phyloP scores from a whole-genome alignment of 768 basidiomycete genomes.

The Dentipellis fragilis region DNA sequence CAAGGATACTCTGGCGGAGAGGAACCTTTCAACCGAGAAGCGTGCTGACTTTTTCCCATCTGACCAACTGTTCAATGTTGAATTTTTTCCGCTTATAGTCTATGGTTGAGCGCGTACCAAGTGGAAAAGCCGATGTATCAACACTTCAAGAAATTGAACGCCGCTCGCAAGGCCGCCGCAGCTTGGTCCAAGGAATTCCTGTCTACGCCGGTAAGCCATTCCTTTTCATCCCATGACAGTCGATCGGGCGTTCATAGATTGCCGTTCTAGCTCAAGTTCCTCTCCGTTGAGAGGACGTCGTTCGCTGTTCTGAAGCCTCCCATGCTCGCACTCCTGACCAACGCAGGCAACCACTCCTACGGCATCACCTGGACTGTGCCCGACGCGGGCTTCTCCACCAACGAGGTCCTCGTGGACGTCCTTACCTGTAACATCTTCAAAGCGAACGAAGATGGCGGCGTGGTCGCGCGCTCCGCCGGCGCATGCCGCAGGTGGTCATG shows the following conservation, averaged over 20 bases:
- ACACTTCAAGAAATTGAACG: conserved; percentile 38
- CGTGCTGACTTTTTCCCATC: conserved; percentile 21
- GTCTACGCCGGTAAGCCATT: conserved; percentile 30
- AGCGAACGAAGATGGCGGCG: conserved; percentile 30
- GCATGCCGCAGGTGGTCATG: conserved; percentile 37
- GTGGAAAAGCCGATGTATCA: conserved; percentile 38
- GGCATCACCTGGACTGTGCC: conserved; percentile 32
- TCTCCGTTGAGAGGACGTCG: conserved; percentile 28
- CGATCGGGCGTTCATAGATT: no score
- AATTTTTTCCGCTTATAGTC: conserved; percentile 21
- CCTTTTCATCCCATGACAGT: background rate
- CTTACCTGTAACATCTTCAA: conserved; percentile 34
- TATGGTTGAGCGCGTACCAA: conserved; percentile 51
- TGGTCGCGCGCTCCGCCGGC: conserved; percentile 25
- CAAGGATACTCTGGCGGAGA: conserved; percentile 36
- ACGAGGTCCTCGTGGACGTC: conserved; percentile 40
- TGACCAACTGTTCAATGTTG: background rate
- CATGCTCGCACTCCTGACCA: conserved; percentile 45
- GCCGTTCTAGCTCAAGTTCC: conserved; percentile 32
- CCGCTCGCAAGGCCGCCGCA: conserved; percentile 41
- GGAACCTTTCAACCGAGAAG: conserved; percentile 40
- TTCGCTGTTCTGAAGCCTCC: conserved; percentile 47
- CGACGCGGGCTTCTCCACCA: conserved; percentile 26
- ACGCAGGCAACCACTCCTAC: conserved; percentile 30
- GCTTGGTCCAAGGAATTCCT: conserved; percentile 31